These are phyloP conservation scores for Umbelopsis vinacea DNA, from an alignment of 192 early-diverging fungal genomes.

Conservation along the genomic window DNA sequence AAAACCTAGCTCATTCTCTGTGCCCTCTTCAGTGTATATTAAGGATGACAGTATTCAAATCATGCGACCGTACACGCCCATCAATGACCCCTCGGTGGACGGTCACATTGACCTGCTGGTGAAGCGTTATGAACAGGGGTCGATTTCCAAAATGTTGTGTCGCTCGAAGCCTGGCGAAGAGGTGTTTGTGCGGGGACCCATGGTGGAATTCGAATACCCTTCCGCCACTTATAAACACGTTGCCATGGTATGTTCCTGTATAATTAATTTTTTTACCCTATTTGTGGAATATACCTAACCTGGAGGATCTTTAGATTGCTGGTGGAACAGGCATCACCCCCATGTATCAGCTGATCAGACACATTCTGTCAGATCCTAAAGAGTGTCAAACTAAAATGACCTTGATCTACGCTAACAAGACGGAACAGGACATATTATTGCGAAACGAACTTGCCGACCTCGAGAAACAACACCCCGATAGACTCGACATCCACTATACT, in stretches of 20 bases:
- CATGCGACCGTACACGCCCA: conserved; percentile 71
- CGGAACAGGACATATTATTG: conserved; percentile 56
- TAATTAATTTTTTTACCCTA: neutral
- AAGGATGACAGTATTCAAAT: conserved; percentile 76
- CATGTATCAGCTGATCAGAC: conserved; percentile 65
- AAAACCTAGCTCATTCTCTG: conserved; percentile 44
- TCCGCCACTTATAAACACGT: conserved; percentile 49
- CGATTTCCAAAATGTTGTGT: conserved; percentile 66
- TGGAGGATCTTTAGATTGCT: conserved; percentile 54
- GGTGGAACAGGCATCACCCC: conserved; percentile 85
- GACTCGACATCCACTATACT: conserved; percentile 54
- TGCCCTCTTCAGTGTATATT: conserved; percentile 64
- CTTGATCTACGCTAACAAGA: conserved; percentile 52
- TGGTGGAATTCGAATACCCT: conserved; percentile 53
- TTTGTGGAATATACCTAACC: conserved; percentile 10
- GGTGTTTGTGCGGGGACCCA: conserved; percentile 71
- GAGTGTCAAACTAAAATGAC: conserved; percentile 52
- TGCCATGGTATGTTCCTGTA: conserved; percentile 54
- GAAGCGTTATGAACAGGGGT: conserved; percentile 68
- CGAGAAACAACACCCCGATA: conserved; percentile 45
- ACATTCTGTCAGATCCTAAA: conserved; percentile 44
- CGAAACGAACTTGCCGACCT: conserved; percentile 58
- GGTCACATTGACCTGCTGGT: conserved; percentile 66
- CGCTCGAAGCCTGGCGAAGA: conserved; percentile 53
- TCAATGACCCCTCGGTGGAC: conserved; percentile 50